These are phyloP conservation scores for Gamsiella multidivaricata DNA, from an alignment of 192 early-diverging fungal species.

Conservation along the genomic window DNA sequence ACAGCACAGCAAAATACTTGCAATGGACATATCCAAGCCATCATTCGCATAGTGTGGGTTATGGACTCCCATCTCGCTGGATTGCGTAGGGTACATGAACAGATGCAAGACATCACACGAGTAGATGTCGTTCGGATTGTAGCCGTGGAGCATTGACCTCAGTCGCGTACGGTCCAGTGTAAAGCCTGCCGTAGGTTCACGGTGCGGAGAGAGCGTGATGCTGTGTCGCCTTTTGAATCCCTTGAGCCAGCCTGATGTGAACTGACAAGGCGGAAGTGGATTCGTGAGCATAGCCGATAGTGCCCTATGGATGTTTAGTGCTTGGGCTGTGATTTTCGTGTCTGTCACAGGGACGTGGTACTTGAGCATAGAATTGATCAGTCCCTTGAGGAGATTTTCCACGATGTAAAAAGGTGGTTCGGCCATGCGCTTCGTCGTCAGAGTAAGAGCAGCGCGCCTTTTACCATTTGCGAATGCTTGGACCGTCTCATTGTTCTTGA, in stretches of 20 bases:
- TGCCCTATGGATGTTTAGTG: neutral
- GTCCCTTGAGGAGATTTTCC: neutral
- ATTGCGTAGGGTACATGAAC: neutral
- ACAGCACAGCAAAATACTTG: neutral
- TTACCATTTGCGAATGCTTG: neutral
- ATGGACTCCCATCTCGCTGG: neutral
- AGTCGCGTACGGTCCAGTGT: neutral
- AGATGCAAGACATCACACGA: neutral
- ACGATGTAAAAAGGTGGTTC: neutral
- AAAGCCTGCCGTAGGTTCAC: neutral
- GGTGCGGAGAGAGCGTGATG: neutral
- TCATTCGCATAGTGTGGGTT: neutral
- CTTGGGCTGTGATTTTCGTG: neutral
- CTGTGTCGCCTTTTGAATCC: neutral
- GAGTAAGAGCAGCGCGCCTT: neutral
- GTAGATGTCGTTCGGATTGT: constrained; percentile 5
- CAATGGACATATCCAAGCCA: neutral
- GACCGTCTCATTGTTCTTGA: neutral
- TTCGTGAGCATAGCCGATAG: neutral
- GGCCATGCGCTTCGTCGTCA: neutral
- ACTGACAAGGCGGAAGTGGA: neutral
- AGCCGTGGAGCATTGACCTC: neutral
- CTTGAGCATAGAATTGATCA: neutral
- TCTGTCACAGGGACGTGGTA: neutral
- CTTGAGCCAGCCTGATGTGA: neutral